Conservation (phyloP, 1,284 basidiomycete species). For the Pseudozyma sp. region DNA sequence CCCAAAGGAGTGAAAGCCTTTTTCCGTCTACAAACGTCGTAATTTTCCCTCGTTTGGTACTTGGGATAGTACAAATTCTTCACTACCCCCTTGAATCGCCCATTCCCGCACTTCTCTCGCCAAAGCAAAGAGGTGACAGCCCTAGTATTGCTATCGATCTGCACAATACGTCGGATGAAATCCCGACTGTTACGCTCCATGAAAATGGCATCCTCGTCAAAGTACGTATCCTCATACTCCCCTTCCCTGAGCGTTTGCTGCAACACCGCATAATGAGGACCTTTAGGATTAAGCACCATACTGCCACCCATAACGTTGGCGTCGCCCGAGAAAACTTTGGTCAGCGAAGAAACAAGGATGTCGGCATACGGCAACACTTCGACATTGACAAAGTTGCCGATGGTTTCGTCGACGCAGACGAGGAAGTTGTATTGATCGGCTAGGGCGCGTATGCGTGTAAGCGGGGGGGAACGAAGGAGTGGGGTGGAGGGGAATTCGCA, state of each 20-base stretch:
- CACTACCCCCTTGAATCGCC: conserved; percentile 71
- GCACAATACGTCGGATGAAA: conserved; percentile 80
- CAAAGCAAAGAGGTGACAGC: conserved; percentile 83
- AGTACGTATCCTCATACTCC: conserved; percentile 87
- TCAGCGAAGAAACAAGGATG: conserved; percentile 91
- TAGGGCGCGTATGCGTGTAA: conserved; percentile 81
- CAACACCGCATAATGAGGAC: conserved; percentile 77
- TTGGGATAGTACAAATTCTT: conserved; percentile 92
- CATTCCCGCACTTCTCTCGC: conserved; percentile 28
- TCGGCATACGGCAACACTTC: conserved; percentile 90
- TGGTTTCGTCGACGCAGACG: conserved; percentile 92
- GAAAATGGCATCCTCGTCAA: conserved; percentile 91
- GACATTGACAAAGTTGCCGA: conserved; percentile 96
- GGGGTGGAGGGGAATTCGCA: conserved; percentile 96
- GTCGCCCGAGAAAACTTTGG: conserved; percentile 95
- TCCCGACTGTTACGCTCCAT: conserved; percentile 98
- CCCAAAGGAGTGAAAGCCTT: conserved; percentile 44
- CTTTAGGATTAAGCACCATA: conserved; percentile 79
- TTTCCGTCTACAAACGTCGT: conserved; percentile 76
- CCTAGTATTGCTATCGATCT: conserved; percentile 86
- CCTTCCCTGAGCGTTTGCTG: conserved; percentile 74
- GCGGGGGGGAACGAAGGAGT: conserved; percentile 83
- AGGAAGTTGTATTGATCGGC: conserved; percentile 91
- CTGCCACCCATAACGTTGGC: conserved; percentile 95
- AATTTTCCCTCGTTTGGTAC: conserved; percentile 79